Base-by-base conservation (phyloP, 2,329 filamentous ascomycete species). In the Bipolaris bicolor region DNA sequence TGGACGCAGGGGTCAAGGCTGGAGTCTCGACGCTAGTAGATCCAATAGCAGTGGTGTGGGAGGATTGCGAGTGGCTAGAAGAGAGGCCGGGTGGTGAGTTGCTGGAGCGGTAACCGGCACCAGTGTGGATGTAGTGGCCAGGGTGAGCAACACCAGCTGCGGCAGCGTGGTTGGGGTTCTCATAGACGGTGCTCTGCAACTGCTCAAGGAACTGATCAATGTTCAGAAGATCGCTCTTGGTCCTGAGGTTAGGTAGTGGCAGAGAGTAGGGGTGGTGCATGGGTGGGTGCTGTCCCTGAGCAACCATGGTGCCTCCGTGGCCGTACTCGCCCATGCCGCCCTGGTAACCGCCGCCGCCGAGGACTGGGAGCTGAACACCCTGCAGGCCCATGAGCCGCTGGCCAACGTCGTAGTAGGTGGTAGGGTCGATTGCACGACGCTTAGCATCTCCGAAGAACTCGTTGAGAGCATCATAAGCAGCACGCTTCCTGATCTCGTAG, bases 181-280 rank as follows among this genome's bases (percentile, higher is more conserved):
- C 95, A 74, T 98, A 98, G 47, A 98, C 92, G 44, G 94, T 97
- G 63, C 90, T 88, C 79, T 97, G 93, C 83, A 98, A 94, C 79
- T 97, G 92, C 79, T 97, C 92, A 53, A 99, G 86, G 76, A 98
- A 91, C 72, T 92, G 90, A 76, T 98, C 95, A 71, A 98, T 93
- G 75, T 96, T 92, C 75, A 96, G 82, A 41, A 99, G 83, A 75
- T 99, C 95, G 75, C 88, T 92, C 84, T 98, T 97, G 47, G 93
- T 97, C 72, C 94, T 88, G 54, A 96, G 84, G 69, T 92, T 96
- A 82, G 96, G 92, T 9, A 92, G 88, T 52, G 95, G 91, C 57
- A 97, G 83, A 61, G 92, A 91, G 79, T 97, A 97, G 71, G 84
- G 83, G 52, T 93, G 91, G 50, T 93, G 91, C 75, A 91, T 87